Conservation (phyloP, 2,329 filamentous ascomycete species). For the Apiospora pterosperma region DNA sequence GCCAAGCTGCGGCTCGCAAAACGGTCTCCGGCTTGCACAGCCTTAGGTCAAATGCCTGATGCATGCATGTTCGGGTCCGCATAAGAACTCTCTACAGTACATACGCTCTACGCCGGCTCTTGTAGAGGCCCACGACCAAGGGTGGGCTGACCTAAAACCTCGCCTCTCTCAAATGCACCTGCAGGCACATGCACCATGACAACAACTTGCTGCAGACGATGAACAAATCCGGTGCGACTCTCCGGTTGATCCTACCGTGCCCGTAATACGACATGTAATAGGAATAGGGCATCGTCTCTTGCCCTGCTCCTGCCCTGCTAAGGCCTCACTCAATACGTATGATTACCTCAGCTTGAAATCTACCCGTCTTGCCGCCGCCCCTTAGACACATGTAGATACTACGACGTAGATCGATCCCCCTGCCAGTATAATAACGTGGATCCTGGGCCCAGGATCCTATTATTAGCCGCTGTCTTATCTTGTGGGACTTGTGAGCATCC, state of each 20-base stretch:
- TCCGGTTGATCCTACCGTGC: background rate
- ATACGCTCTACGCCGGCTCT: background rate
- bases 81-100: background rate
- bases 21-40: background rate
- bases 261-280: background rate
- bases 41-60: background rate
- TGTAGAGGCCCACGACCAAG: background rate
- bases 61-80: background rate
- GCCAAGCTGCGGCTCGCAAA: background rate
- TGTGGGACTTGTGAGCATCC: background rate
- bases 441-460: background rate
- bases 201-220: background rate
- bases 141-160: background rate
- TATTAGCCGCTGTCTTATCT: background rate
- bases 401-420: background rate
- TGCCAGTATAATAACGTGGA: background rate
- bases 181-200: constrained; percentile 2
- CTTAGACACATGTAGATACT: background rate
- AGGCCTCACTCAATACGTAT: background rate
- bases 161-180: background rate
- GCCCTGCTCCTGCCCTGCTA: background rate
- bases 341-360: constrained; percentile 1
- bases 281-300: background rate
- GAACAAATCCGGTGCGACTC: background rate
- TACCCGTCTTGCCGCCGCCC: background rate